Conservation (phyloP, 2,329 filamentous ascomycete genomes). For the Sporothrix brasiliensis region DNA sequence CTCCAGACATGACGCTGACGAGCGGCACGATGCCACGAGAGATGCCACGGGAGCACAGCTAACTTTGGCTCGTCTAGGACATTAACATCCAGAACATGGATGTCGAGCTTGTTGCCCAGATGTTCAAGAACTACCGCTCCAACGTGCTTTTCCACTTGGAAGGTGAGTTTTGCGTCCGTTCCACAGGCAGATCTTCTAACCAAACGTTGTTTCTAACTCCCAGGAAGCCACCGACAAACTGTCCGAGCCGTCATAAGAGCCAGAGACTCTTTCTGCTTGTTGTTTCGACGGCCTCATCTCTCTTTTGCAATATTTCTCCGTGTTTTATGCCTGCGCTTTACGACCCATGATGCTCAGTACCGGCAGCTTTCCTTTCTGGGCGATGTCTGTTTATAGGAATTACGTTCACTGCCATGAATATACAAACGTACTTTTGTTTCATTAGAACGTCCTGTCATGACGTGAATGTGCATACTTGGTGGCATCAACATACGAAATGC, state of each 20-base stretch:
- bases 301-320: not conserved
- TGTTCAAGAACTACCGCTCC: conserved; percentile 99
- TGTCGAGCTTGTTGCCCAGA: conserved; percentile 93
- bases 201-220: conserved; percentile 4
- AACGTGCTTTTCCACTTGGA: conserved; percentile 97
- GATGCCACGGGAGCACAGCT: not conserved
- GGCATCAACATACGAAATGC: not conserved
- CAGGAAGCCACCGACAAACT: conserved; percentile 36
- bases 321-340: not conserved
- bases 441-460: not conserved
- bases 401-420: not conserved
- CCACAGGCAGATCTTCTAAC: not conserved
- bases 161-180: conserved; percentile 58
- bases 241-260: conserved; percentile 30
- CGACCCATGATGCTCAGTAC: conserved; percentile 9
- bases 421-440: not conserved
- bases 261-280: not conserved
- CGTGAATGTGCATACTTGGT: not conserved
- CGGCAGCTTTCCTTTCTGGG: not conserved
- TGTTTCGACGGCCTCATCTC: not conserved
- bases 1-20: not conserved
- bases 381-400: not conserved
- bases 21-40: not conserved
- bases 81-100: conserved; percentile 99
- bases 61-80: conserved; percentile 59